Evolutionary conservation across 2,329 filamentous ascomycete genomes (phyloP).

Genomic region (Ploettnerulaceae sp.): DNA sequence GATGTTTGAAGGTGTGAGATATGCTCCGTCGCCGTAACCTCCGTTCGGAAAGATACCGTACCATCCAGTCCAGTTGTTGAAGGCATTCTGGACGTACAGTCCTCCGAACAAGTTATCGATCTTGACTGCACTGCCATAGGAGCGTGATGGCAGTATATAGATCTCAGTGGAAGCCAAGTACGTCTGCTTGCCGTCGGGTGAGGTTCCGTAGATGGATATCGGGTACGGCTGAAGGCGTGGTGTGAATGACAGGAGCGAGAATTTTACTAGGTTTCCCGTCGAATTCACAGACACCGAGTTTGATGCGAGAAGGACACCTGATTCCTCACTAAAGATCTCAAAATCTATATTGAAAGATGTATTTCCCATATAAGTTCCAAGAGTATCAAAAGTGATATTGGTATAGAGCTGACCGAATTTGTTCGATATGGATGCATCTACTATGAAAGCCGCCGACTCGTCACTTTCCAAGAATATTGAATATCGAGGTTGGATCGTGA

Average conservation of each 20-base stretch:
- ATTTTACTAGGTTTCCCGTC: conserved; percentile 35
- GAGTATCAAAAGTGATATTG: conserved; percentile 22
- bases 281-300: conserved; percentile 35
- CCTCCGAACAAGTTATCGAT: conserved; percentile 44
- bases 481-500: conserved; percentile 43
- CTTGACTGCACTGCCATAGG: conserved; percentile 42
- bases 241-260: conserved; percentile 34
- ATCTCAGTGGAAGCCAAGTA: conserved; percentile 37
- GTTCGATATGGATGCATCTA: conserved; percentile 40
- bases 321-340: conserved; percentile 31
- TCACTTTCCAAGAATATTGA: conserved; percentile 44
- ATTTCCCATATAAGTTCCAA: conserved; percentile 10
- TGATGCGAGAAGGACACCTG: conserved; percentile 26
- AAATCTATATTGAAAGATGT: conserved; percentile 24
- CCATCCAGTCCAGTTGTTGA: conserved; percentile 30
- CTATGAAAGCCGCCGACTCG: conserved; percentile 36
- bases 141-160: conserved; percentile 40
- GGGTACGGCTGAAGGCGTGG: conserved; percentile 36
- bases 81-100: conserved; percentile 37
- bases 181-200: conserved; percentile 31
- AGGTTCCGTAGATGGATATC: conserved; percentile 35
- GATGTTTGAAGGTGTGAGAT: conserved; percentile 26
- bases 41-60: conserved; percentile 42
- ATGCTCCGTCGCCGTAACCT: conserved; percentile 37
- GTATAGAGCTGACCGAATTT: conserved; percentile 35